These are phyloP conservation scores for Simplicillium sp. DNA, from an alignment of 2,329 filamentous ascomycete species.

Conservation along the genomic window DNA sequence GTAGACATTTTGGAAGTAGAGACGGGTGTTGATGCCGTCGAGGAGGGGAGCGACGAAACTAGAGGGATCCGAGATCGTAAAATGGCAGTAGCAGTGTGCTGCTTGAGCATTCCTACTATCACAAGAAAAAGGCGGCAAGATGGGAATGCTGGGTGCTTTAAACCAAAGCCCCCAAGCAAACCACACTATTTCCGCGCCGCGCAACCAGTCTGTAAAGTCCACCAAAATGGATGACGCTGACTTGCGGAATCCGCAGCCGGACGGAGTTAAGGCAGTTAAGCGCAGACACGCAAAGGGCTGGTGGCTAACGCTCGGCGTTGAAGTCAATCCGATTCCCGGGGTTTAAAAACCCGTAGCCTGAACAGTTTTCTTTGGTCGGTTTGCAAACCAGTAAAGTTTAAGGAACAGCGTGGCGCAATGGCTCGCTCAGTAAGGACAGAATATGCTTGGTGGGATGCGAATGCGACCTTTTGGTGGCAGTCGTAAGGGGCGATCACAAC, in stretches of 20 bases:
- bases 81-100: conserved; percentile 26
- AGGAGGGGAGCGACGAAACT: conserved; percentile 15
- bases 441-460: too few species aligned
- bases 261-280: too few species aligned
- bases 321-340: too few species aligned
- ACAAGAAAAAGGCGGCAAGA: conserved; percentile 4
- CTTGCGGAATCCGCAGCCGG: conserved; percentile 1
- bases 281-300: too few species aligned
- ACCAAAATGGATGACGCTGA: neutral
- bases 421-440: too few species aligned
- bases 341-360: too few species aligned
- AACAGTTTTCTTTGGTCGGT: too few species aligned
- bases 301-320: too few species aligned
- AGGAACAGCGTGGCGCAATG: too few species aligned
- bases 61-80: conserved; percentile 30
- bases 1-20: conserved; percentile 22
- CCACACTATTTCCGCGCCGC: neutral
- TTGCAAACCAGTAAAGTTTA: too few species aligned
- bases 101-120: conserved; percentile 33
- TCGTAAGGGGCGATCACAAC: too few species aligned
- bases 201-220: neutral
- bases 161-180: conserved; percentile 12
- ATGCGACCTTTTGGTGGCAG: too few species aligned
- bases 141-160: conserved; percentile 12
- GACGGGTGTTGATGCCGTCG: conserved; percentile 10